phyloP scores from a whole-genome alignment of 306 rosid genomes.

The Morella rubra region DNA sequence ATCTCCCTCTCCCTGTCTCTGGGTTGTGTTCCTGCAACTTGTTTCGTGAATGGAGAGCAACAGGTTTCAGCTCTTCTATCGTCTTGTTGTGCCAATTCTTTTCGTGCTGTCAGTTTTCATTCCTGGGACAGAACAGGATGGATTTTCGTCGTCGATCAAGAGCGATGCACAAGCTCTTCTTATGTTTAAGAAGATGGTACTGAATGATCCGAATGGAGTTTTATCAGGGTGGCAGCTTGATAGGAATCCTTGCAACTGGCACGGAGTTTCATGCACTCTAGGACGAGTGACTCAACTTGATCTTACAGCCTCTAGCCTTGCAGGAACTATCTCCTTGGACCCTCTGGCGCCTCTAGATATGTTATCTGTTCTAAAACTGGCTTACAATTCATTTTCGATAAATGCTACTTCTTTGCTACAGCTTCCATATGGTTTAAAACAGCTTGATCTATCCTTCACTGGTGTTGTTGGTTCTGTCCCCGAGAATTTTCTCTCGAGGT shows the following conservation, averaged over 20 bases:
- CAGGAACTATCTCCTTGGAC: conserved; percentile 56
- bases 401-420: conserved; percentile 77
- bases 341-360: conserved; percentile 60
- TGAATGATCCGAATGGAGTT: conserved; percentile 62
- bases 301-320: conserved; percentile 46
- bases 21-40: conserved; percentile 31
- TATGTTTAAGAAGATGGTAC: conserved; percentile 62
- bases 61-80: conserved; percentile 44
- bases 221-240: conserved; percentile 63
- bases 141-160: conserved; percentile 44
- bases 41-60: conserved; percentile 68
- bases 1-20: conserved; percentile 34
- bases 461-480: conserved; percentile 67
- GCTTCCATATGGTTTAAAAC: conserved; percentile 68
- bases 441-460: conserved; percentile 73
- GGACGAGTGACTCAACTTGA: conserved; percentile 70
- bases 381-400: conserved; percentile 58
- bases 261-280: conserved; percentile 71
- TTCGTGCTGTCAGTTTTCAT: conserved; percentile 28
- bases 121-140: conserved; percentile 44
- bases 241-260: conserved; percentile 72
- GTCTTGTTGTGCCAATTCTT: conserved; percentile 35
- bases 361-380: conserved; percentile 64
- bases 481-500: conserved; percentile 52
- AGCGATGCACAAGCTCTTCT: conserved; percentile 75